Conservation (phyloP, 225 moss, liverwort and hornwort genomes). For the Anthoceros angustus region DNA sequence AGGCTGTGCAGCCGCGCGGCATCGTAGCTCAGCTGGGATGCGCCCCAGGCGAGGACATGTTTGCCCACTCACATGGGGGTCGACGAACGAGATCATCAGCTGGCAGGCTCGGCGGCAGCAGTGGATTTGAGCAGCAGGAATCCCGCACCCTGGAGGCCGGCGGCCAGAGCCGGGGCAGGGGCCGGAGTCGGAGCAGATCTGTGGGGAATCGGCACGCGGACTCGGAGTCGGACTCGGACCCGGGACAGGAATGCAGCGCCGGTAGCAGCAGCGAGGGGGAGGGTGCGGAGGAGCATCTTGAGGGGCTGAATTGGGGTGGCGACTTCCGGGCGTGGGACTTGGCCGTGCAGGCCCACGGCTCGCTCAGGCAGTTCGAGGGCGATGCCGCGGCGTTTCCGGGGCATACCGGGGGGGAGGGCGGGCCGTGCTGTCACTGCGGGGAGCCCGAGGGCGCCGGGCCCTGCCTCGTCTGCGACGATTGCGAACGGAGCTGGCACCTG, state of each 20-base stretch:
- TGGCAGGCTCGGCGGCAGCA: no score
- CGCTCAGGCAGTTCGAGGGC: slow-evolving; percentile 21
- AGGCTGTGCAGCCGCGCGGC: not conserved
- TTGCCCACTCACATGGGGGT: not conserved
- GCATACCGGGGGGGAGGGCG: slow-evolving; percentile 28
- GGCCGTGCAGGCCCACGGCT: slow-evolving; percentile 39
- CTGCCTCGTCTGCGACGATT: slow-evolving; percentile 46
- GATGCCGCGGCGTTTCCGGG: slow-evolving; percentile 31
- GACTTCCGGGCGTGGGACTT: slow-evolving; percentile 31
- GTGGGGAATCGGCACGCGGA: not conserved
- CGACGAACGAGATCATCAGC: not conserved
- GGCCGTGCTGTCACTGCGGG: slow-evolving; percentile 22
- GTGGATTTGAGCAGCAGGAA: not conserved
- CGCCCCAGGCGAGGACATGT: not conserved
- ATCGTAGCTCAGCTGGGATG: not conserved
- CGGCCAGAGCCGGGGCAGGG: no score
- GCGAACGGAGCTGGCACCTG: slow-evolving; percentile 36
- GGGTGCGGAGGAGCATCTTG: not conserved
- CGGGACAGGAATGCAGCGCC: not conserved
- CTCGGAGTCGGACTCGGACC: not conserved
- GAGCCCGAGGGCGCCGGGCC: slow-evolving; percentile 26
- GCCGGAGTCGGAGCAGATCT: not conserved
- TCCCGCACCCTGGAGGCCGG: not conserved
- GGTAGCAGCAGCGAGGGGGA: not conserved
- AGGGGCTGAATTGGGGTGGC: not conserved